These are phyloP conservation scores for Magnaporthales sp. DNA, from an alignment of 2,329 filamentous ascomycete genomes.

Conservation along the genomic window DNA sequence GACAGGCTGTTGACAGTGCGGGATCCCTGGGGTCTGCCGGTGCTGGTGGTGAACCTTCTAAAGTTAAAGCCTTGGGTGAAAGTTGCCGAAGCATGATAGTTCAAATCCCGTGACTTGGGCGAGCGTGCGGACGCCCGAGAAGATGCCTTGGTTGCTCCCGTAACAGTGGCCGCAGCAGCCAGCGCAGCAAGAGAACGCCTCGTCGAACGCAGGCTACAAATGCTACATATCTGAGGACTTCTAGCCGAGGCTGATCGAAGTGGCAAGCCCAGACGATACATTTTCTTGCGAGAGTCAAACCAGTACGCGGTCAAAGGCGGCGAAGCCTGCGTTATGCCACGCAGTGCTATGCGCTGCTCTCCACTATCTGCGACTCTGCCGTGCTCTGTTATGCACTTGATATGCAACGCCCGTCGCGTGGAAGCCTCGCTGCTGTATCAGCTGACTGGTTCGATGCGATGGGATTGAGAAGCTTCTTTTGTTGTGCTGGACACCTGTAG, in stretches of 20 bases:
- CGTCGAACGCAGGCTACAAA: slow-evolving; percentile 10
- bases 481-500: neutral
- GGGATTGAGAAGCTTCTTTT: neutral
- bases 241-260: neutral
- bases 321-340: neutral
- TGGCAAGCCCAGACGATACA: neutral
- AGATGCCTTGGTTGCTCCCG: neutral
- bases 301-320: neutral
- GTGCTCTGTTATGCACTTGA: neutral
- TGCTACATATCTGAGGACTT: slow-evolving; percentile 8
- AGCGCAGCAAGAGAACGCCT: slow-evolving; percentile 15
- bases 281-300: neutral
- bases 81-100: neutral
- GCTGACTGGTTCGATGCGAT: neutral
- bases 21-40: slow-evolving; percentile 4
- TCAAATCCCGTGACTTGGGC: neutral
- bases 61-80: neutral
- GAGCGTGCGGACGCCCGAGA: neutral
- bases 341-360: neutral
- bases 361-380: neutral
- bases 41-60: neutral
- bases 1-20: slow-evolving; percentile 1
- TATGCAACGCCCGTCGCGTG: neutral
- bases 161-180: neutral
- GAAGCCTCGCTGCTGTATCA: neutral